A percentile compares a stretch with the other conserved stretches of the same genome.
These are phyloP conservation scores for Phytopythium sindhum DNA, from an alignment of 352 stramenopile genomes.

Conservation along the genomic window DNA sequence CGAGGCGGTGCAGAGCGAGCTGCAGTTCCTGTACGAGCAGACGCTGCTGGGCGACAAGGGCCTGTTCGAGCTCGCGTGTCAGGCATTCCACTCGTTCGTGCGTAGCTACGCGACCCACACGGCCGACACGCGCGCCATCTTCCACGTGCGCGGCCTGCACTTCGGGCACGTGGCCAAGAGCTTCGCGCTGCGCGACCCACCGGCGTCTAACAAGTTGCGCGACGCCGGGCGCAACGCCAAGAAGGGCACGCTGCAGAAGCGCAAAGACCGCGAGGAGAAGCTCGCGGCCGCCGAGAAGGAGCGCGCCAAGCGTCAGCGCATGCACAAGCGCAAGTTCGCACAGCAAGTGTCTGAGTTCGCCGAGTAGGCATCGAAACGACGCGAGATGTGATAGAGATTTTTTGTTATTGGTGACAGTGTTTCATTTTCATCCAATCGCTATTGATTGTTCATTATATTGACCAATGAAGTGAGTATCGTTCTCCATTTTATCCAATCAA, in stretches of 20 bases:
- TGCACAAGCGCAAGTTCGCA: conserved; percentile 61
- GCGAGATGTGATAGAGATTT: background rate
- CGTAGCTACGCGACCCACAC: conserved; percentile 92
- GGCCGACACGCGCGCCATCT: conserved; percentile 89
- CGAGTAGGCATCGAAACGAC: conserved; percentile 22
- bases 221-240: conserved; percentile 73
- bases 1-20: conserved; percentile 74
- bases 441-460: background rate
- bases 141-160: conserved; percentile 91
- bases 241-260: conserved; percentile 78
- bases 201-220: conserved; percentile 75
- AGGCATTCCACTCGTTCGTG: conserved; percentile 92
- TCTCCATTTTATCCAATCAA: background rate
- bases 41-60: conserved; percentile 77
- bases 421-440: background rate
- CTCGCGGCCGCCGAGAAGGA: conserved; percentile 43
- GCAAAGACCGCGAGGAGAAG: conserved; percentile 79
- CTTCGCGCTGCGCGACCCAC: conserved; percentile 87
- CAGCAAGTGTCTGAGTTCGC: conserved; percentile 81
- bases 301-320: conserved; percentile 56
- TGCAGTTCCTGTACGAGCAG: conserved; percentile 84
- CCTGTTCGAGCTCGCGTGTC: conserved; percentile 80
- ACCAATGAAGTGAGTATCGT: background rate
- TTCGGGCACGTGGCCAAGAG: conserved; percentile 93
- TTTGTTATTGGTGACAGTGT: background rate